Percentiles rank a stretch among this genome's conserved stretches.
Evolutionary conservation across 192 early-diverging fungal species (phyloP).

Genomic region (Entomortierella chlamydospora): DNA sequence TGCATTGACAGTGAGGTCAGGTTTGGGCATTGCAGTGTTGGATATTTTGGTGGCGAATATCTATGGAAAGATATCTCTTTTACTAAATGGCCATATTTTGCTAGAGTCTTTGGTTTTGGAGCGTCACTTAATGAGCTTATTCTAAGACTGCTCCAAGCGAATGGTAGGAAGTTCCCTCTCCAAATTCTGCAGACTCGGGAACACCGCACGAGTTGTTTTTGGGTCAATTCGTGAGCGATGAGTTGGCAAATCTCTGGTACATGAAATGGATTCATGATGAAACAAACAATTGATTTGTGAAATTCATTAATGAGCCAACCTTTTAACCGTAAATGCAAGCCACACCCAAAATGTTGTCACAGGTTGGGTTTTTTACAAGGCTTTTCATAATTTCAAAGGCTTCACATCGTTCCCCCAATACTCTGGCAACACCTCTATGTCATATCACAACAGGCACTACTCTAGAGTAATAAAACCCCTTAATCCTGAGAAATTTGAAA

Average conservation of each 20-base stretch:
- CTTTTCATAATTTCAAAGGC: too few species aligned
- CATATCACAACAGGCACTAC: too few species aligned
- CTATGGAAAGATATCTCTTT: background rate
- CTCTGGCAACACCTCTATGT: too few species aligned
- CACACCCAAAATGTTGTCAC: too few species aligned
- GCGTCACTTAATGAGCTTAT: too few species aligned
- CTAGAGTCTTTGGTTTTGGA: background rate
- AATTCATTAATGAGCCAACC: too few species aligned
- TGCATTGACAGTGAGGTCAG: background rate
- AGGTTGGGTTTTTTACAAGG: too few species aligned
- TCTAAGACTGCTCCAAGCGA: background rate
- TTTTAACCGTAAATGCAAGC: too few species aligned
- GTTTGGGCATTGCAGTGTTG: background rate
- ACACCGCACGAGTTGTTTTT: background rate
- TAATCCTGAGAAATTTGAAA: too few species aligned
- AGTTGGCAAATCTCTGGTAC: background rate
- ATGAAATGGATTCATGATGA: background rate
- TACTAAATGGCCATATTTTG: background rate
- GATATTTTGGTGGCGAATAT: background rate
- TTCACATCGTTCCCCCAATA: too few species aligned
- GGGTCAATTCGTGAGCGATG: background rate
- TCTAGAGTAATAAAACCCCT: too few species aligned
- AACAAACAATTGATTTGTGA: too few species aligned
- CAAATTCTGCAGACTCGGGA: background rate
- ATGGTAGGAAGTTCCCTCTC: background rate